Percentiles rank a stretch among this genome's conserved stretches.
phyloP scores from a whole-genome alignment of 2,329 filamentous ascomycete genomes.

The Exophiala dermatitidis region DNA sequence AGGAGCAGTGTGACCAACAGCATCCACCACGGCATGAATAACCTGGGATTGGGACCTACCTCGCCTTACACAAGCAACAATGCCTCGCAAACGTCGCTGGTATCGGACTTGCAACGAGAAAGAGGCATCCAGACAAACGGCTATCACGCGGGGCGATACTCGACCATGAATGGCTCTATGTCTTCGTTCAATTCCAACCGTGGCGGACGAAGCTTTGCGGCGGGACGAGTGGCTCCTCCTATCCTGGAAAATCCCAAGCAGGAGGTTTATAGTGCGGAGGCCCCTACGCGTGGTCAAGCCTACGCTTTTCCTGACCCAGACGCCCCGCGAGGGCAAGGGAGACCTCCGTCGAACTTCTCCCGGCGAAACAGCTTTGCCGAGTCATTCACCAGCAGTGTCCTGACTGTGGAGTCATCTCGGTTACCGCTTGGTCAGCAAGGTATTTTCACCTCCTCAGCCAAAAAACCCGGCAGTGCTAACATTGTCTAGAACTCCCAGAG shows the following conservation, averaged over 20 bases:
- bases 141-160: conserved; percentile 38
- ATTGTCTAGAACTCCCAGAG: conserved; percentile 38
- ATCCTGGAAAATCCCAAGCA: conserved; percentile 45
- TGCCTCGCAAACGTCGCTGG: conserved; percentile 41
- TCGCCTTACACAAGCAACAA: conserved; percentile 40
- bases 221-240: conserved; percentile 42
- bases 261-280: conserved; percentile 45
- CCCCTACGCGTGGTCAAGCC: conserved; percentile 44
- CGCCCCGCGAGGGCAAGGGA: conserved; percentile 31
- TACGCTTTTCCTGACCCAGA: conserved; percentile 47
- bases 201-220: conserved; percentile 38
- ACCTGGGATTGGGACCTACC: conserved; percentile 40
- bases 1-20: conserved; percentile 45
- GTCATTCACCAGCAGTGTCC: conserved; percentile 42
- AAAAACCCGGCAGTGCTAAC: conserved; percentile 2
- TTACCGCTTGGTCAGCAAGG: conserved; percentile 44
- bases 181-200: conserved; percentile 36
- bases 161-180: conserved; percentile 33
- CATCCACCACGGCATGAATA: conserved; percentile 44
- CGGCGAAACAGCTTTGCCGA: conserved; percentile 43
- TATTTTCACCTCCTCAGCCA: conserved; percentile 23
- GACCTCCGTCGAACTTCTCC: conserved; percentile 33
- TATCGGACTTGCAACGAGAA: conserved; percentile 39
- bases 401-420: conserved; percentile 49
- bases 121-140: conserved; percentile 36